Base-by-base conservation (phyloP, 1,139 yeast genomes). In the Suzukiozyma palmioleophila region DNA sequence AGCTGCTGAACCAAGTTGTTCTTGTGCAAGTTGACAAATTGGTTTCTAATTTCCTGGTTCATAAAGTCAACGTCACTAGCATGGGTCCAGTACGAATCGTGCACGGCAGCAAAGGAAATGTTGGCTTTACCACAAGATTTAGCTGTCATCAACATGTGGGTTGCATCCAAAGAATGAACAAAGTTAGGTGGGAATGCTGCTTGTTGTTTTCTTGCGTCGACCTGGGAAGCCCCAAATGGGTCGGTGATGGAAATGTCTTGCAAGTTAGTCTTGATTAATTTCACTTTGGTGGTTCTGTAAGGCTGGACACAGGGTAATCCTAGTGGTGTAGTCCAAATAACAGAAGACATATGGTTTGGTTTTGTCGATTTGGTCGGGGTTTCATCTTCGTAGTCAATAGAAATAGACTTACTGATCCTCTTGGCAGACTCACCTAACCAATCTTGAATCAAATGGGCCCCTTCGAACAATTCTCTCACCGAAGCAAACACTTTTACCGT, bases 61-160 rank as follows among this genome's bases (percentile, higher is more conserved):
- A 92, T 84, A 7, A 52, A 57, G 47, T 81, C 84, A 26, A 92
- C 80, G 56, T 87, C 94, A 32, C 79, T 69, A 1, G 98, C 97
- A 60, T 94, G 98, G 0, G 98, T 89, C 99, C 99, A 92, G 59
- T 87, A 92, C 1, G 97, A 90, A 60, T 92, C 99, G 62, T 92
- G 99, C 26, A 92, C 99, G 0, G 97, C 83, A 0, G 98, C 97
- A 70, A 94, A 92, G n/a, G 80, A 69, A 40, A 92, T 60, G 0
- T 77, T 79, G 3, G 59, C 57, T 35, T 78, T 72, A n/a, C 84
- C 79, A 60, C 97, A 89, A 18, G 79, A 80, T 36, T 79, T 70
- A 0, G 97, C 95, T 9, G 96, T 84, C 74, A 90, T 69, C 42
- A 92, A 70, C 98, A 92, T 92, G 57, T 92, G 98, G 0, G 97